Base-by-base conservation (phyloP, 257 asterid species). In the Solanum pinnatisectum region DNA sequence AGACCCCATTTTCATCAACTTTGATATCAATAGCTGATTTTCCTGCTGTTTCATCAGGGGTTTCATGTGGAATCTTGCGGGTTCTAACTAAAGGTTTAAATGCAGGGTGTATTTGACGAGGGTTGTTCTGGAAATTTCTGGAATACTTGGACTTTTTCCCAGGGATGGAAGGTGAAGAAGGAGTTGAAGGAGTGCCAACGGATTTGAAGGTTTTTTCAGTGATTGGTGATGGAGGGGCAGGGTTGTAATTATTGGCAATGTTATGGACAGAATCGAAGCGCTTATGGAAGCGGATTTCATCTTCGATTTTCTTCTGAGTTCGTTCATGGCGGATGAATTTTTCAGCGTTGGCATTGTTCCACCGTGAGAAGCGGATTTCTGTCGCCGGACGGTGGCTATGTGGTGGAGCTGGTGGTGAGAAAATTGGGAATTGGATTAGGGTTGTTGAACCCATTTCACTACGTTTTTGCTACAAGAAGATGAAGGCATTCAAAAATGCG, bases 331-430 rank as follows among this genome's bases (percentile, higher is more conserved):
- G 94, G 91, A 88, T 88, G 93, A 94, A 94, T 88, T 96, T 94
- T 73, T 94, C 94, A 79, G 99, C 98, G 92, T 94, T 96, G 90
- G 98, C 98, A 92, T 97, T 97, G 98, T 97, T 96, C 99, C 99
- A 97, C 67, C 99, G 94, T 10, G 99, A 93, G 93, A 96, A 95
- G 88, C 98, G 98, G 91, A 96, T 86, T 85, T 93, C 95, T 77
- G 98, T 91, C 86, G 93, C 83, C 12, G 90, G 86, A 35, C 92
- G 95, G 92, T 87, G 93, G 90, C 89, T 91, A 9, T 87, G 92
- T 83, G 87, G 92, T 90, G 91, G 92, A 60, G 89, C 91, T 67
- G 94, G 93, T 60, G 99, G 98, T 49, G 96, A 91, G 68, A 95
- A 93, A 22, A 94, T 42, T 36, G 99, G 98, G 86, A 94, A 96